phyloP scores from a whole-genome alignment of 345 rosid species.

The Turnera subulata region DNA sequence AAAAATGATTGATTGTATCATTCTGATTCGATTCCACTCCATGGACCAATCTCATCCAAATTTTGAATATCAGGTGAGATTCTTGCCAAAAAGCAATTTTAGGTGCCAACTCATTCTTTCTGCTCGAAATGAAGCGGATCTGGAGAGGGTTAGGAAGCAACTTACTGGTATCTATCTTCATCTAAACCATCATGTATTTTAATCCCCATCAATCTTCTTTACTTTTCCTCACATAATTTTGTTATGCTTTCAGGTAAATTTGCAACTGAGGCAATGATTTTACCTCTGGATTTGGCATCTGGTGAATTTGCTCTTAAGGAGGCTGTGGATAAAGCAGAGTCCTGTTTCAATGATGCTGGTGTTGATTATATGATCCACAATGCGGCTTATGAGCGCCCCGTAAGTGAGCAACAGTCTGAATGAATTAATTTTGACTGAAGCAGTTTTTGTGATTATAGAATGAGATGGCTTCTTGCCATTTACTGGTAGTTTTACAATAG shows the following conservation, averaged over 20 bases:
- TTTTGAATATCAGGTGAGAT: slow-evolving; percentile 51
- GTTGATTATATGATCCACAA: slow-evolving; percentile 86
- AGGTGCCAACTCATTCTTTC: slow-evolving; percentile 92
- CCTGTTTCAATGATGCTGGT: slow-evolving; percentile 58
- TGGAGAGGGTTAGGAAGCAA: slow-evolving; percentile 65
- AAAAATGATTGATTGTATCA: too few species aligned
- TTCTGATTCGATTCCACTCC: too few species aligned
- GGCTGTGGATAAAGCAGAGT: slow-evolving; percentile 73
- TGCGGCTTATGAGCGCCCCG: slow-evolving; percentile 95
- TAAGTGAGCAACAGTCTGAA: slow-evolving; percentile 31
- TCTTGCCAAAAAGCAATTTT: slow-evolving; percentile 77
- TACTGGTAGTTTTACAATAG: too few species aligned
- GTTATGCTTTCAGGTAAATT: slow-evolving; percentile 55
- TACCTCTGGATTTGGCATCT: slow-evolving; percentile 83
- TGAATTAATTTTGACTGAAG: neutral
- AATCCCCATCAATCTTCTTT: neutral
- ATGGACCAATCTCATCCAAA: too few species aligned
- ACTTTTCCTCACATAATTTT: slow-evolving; percentile 4
- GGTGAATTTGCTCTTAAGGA: slow-evolving; percentile 61
- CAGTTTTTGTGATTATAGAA: too few species aligned
- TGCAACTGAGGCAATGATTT: slow-evolving; percentile 70
- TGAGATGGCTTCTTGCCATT: too few species aligned
- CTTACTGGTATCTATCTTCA: slow-evolving; percentile 52
- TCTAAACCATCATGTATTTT: neutral
- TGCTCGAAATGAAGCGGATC: slow-evolving; percentile 67